Conservation (phyloP, 257 asterid species). For the Fraxinus pennsylvanica region DNA sequence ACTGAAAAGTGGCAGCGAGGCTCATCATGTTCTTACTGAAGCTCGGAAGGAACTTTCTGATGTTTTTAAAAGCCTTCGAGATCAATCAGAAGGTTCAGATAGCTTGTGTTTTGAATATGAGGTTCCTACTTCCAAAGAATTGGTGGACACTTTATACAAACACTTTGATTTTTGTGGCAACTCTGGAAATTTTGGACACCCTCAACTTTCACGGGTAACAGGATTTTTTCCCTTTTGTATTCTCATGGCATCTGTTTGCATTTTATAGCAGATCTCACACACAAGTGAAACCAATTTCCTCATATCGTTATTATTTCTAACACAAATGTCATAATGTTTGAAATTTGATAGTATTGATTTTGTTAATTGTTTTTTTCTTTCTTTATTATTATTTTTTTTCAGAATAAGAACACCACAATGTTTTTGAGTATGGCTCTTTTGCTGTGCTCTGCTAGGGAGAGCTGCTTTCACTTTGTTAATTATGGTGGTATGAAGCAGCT, state of each 20-base stretch:
- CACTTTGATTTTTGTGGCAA: conserved; percentile 43
- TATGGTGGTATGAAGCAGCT: conserved; percentile 94
- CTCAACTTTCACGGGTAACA: conserved; percentile 68
- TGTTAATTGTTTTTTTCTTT: background rate
- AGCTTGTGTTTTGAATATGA: conserved; percentile 52
- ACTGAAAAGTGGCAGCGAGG: conserved; percentile 33
- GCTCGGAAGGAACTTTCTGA: conserved; percentile 60
- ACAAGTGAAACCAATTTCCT: conserved; percentile 11
- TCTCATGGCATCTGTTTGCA: conserved; percentile 18
- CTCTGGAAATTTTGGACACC: conserved; percentile 44
- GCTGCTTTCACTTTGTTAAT: conserved; percentile 74
- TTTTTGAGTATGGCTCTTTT: conserved; percentile 66
- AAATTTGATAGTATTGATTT: conserved; percentile 24
- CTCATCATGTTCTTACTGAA: conserved; percentile 48
- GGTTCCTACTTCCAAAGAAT: conserved; percentile 62
- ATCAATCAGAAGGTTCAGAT: conserved; percentile 45
- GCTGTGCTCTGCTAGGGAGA: conserved; percentile 80
- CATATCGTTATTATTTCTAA: conserved; percentile 14
- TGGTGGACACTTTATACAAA: conserved; percentile 58
- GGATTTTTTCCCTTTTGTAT: conserved; percentile 10
- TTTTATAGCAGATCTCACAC: conserved; percentile 27
- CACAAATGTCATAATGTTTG: conserved; percentile 1
- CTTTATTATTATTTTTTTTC: conserved; percentile 33
- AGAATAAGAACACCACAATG: conserved; percentile 68
- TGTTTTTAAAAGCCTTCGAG: conserved; percentile 44